Base-by-base conservation (phyloP, 805 yeast genomes). In the Candida rishiriensis region DNA sequence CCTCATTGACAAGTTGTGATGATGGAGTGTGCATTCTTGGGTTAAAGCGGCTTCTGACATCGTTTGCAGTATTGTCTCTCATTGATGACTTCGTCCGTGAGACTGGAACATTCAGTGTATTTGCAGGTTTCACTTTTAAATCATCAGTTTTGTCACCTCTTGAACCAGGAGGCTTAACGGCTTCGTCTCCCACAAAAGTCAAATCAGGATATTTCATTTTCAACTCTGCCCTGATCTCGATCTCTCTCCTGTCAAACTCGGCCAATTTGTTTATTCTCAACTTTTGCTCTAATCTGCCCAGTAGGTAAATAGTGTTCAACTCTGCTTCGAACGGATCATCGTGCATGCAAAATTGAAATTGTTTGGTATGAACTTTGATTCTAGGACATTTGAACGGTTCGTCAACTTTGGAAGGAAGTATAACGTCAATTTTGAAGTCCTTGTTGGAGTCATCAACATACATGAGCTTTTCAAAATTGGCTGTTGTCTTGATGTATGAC, bases 291-390 rank as follows among this genome's bases (percentile, higher is more conserved):
- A 71, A 46, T 16, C 65, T 40, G 1, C 95, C 95, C 10, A 84
- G 70, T 52, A 83, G 82, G 55, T 75, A 81, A 26, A 83, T 77
- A 55, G 78, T 69, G 17, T 78, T 75, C 38, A 90, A 65, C 53
- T 87, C 82, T 8, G 81, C 70, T 62, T 91, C 98, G 60, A 90
- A 89, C 8, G 95, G 91, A 63, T 91, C 97, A 61, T 87, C 95
- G 44, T 87, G 96, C 50, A 89, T 71, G 18, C 83, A 72, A 33
- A 89, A 65, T 4, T 83, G 69, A 49, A 87, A 70, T 34, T 76
- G 68, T 6, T 69, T 69, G 0, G 95, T 70, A 35, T 67, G 73
- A 32, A 89, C 52, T 17, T 75, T 72, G 2, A 88, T 64, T 16
- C 65, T 67, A 12, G 90, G 90, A 8, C 91, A 67, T 14, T 65